Evolutionary conservation across 2,329 filamentous ascomycete species (phyloP).

Genomic region (Harringtonia lauricola): DNA sequence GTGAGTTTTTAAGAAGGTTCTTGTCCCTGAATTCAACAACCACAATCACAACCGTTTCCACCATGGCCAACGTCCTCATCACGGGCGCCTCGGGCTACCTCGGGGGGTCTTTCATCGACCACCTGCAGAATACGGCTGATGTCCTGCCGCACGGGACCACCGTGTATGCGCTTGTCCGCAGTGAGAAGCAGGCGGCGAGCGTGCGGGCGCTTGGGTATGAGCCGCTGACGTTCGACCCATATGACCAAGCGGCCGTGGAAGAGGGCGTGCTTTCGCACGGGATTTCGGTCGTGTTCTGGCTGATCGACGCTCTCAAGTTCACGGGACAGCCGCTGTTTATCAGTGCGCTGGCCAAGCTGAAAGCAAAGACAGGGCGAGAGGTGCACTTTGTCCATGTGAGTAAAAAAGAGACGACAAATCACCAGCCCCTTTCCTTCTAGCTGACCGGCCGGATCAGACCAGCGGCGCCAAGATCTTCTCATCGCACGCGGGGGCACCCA

Average conservation of each 20-base stretch:
- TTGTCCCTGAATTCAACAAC: too few relatives aligned
- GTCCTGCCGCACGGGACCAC: constrained; percentile 29
- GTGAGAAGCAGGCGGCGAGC: constrained; percentile 28
- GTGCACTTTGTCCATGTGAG: constrained; percentile 33
- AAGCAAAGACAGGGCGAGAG: constrained; percentile 24
- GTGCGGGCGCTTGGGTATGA: constrained; percentile 31
- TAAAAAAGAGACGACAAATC: too few relatives aligned
- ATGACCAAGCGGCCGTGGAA: constrained; percentile 22
- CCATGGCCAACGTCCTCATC: constrained; percentile 29
- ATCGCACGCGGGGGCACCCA: constrained; percentile 30
- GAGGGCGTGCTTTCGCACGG: constrained; percentile 26
- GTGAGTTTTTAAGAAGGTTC: too few relatives aligned
- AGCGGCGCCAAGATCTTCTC: constrained; percentile 42
- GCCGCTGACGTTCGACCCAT: constrained; percentile 27
- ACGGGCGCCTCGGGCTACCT: constrained; percentile 43
- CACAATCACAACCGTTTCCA: too few relatives aligned
- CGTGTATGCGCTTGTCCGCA: constrained; percentile 36
- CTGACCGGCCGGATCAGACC: constrained; percentile 28
- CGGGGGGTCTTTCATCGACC: constrained; percentile 35
- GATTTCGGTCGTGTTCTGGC: constrained; percentile 36
- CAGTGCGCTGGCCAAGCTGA: constrained; percentile 31
- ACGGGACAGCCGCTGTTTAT: constrained; percentile 28
- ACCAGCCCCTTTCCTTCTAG: neutral
- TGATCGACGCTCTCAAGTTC: constrained; percentile 28
- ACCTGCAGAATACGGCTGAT: constrained; percentile 17